phyloP scores from a whole-genome alignment of 2,329 filamentous ascomycete species.

The Paramyrothecium roridum region DNA sequence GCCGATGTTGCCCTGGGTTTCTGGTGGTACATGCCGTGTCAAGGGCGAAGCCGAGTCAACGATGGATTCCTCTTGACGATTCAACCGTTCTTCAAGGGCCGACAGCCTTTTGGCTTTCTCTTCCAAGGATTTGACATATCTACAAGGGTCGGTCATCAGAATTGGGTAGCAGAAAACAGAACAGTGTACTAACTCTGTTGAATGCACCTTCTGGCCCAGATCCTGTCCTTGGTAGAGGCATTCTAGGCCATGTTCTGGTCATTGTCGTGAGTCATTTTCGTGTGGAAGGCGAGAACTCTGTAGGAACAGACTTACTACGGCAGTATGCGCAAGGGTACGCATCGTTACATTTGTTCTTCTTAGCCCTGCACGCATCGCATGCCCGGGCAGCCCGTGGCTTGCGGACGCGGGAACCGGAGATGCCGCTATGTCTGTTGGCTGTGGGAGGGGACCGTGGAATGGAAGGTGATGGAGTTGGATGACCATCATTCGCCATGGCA shows the following conservation, averaged over 20 bases:
- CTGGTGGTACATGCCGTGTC: neutral
- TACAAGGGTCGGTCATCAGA: conserved; percentile 5
- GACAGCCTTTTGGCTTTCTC: conserved; percentile 16
- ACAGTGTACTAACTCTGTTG: neutral
- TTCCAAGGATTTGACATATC: conserved; percentile 18
- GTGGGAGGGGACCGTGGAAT: neutral
- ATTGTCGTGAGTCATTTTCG: conserved; percentile 1
- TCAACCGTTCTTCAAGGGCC: conserved; percentile 15
- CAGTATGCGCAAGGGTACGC: conserved; percentile 27
- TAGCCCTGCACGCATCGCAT: conserved; percentile 40
- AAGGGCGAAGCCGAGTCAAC: neutral
- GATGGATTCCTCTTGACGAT: neutral
- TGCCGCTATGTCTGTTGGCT: neutral
- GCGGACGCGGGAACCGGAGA: neutral
- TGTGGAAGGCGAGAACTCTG: neutral
- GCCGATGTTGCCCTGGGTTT: neutral
- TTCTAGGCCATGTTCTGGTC: conserved; percentile 14
- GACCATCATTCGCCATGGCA: neutral
- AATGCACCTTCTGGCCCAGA: neutral
- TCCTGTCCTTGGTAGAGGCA: conserved; percentile 24
- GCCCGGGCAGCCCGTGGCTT: conserved; percentile 41
- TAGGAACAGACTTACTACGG: conserved; percentile 5
- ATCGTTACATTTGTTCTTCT: conserved; percentile 48
- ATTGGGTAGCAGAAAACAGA: neutral
- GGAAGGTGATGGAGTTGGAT: neutral